These are phyloP conservation scores for Xylaria bambusicola DNA, from an alignment of 495 filamentous ascomycete species.

Conservation along the genomic window DNA sequence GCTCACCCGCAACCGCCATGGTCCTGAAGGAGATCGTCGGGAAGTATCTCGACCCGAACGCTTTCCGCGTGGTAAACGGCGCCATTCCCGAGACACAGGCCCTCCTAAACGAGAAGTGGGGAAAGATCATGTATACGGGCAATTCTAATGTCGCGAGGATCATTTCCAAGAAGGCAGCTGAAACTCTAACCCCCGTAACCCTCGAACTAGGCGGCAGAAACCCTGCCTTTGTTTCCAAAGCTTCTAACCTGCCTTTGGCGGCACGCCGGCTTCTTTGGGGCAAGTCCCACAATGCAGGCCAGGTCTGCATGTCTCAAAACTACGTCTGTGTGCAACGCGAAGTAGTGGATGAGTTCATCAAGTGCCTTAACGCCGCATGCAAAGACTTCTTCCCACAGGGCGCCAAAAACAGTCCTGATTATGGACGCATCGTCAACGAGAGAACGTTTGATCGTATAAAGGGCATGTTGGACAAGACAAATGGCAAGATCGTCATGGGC, in stretches of 20 bases:
- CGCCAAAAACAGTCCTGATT: conserved; percentile 70
- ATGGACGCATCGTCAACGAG: conserved; percentile 75
- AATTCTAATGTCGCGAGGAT: conserved; percentile 75
- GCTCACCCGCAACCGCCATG: conserved; percentile 71
- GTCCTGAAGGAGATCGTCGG: conserved; percentile 76
- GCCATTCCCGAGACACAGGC: conserved; percentile 75
- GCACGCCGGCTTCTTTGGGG: conserved; percentile 85
- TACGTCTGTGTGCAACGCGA: conserved; percentile 80
- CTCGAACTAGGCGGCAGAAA: conserved; percentile 92
- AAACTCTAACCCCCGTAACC: conserved; percentile 83
- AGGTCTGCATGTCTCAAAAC: conserved; percentile 87
- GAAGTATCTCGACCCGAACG: conserved; percentile 71
- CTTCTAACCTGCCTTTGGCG: conserved; percentile 77
- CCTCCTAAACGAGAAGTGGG: conserved; percentile 86
- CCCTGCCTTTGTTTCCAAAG: conserved; percentile 84
- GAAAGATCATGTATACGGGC: conserved; percentile 97
- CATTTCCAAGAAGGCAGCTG: conserved; percentile 88
- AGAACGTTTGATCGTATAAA: conserved; percentile 81
- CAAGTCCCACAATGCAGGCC: conserved; percentile 81
- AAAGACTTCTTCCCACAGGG: conserved; percentile 86
- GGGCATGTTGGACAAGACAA: conserved; percentile 77
- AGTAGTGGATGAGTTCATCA: conserved; percentile 69
- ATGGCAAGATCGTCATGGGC: conserved; percentile 83
- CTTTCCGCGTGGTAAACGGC: conserved; percentile 80
- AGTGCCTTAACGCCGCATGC: conserved; percentile 69